Evolutionary conservation across 2,329 filamentous ascomycete species (phyloP).

Genomic region (Coniochaeta hoffmannii): DNA sequence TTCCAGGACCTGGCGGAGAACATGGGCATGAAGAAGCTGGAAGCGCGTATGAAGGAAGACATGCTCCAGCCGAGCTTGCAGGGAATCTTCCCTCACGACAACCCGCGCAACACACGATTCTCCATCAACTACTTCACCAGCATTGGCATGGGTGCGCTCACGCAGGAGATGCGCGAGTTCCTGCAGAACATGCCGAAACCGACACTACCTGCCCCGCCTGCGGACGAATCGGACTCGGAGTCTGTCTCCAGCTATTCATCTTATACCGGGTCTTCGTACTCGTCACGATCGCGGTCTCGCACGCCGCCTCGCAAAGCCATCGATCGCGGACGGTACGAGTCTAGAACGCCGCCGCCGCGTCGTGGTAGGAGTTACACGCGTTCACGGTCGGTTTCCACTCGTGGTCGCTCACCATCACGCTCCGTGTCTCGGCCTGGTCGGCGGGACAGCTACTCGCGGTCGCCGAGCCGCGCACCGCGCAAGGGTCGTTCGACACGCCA

Average conservation of each 20-base stretch:
- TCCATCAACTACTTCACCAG: slow-evolving; percentile 99
- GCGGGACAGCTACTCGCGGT: slow-evolving; percentile 7
- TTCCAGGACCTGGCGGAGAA: slow-evolving; percentile 89
- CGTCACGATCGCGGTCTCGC: slow-evolving; percentile 38
- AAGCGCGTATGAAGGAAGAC: slow-evolving; percentile 70
- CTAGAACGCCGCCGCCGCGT: slow-evolving; percentile 19
- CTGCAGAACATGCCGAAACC: slow-evolving; percentile 88
- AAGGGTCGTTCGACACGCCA: slow-evolving; percentile 6
- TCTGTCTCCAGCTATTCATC: slow-evolving; percentile 75
- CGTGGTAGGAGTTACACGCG: slow-evolving; percentile 7
- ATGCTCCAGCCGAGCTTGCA: slow-evolving; percentile 69
- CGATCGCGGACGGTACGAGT: slow-evolving; percentile 27
- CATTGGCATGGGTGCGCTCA: slow-evolving; percentile 90
- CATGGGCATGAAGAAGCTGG: slow-evolving; percentile 74
- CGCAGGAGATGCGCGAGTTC: slow-evolving; percentile 89
- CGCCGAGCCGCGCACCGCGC: slow-evolving; percentile 8
- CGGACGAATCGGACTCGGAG: slow-evolving; percentile 57
- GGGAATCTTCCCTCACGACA: slow-evolving; percentile 85
- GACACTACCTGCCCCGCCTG: slow-evolving; percentile 58
- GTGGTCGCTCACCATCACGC: slow-evolving; percentile 14
- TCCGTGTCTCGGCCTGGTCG: slow-evolving; percentile 16
- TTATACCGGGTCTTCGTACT: slow-evolving; percentile 57
- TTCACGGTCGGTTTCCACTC: slow-evolving; percentile 21
- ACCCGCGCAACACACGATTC: slow-evolving; percentile 85
- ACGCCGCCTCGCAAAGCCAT: slow-evolving; percentile 27